Percentiles rank a stretch among this genome's conserved stretches.
Evolutionary conservation across 1,139 yeast species (phyloP).

Genomic region (Blastobotrys persicus): DNA sequence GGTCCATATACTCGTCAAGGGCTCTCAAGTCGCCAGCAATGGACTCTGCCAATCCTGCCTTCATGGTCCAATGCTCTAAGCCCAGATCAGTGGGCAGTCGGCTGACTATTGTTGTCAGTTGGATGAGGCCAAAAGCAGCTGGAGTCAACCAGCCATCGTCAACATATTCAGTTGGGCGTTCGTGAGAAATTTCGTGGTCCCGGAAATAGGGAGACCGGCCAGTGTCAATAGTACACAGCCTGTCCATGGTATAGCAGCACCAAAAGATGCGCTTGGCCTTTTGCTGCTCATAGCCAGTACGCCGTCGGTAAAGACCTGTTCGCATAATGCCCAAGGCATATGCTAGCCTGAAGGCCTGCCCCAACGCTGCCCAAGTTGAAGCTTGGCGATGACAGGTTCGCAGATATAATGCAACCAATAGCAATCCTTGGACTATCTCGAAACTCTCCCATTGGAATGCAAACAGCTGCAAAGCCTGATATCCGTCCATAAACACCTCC

Average conservation of each 20-base stretch:
- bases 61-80: conserved; percentile 12
- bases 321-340: conserved; percentile 56
- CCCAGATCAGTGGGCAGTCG: conserved; percentile 26
- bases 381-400: conserved; percentile 59
- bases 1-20: conserved; percentile 14
- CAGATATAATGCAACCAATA: conserved; percentile 52
- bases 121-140: conserved; percentile 43
- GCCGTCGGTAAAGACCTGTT: conserved; percentile 19
- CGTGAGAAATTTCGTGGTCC: conserved; percentile 41
- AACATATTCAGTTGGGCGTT: conserved; percentile 41
- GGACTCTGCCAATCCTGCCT: conserved; percentile 5
- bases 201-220: conserved; percentile 50
- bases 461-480: conserved; percentile 47
- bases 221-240: conserved; percentile 52
- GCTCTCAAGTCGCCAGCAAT: conserved; percentile 2
- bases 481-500: conserved; percentile 49
- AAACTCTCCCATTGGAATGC: conserved; percentile 68
- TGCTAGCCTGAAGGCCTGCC: conserved; percentile 53
- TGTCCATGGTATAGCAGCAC: conserved; percentile 56
- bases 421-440: conserved; percentile 64
- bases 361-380: conserved; percentile 52
- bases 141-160: conserved; percentile 56
- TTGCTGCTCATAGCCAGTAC: conserved; percentile 44
- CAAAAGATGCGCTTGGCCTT: conserved; percentile 58
- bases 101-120: conserved; percentile 25